Conservation (phyloP, 2,329 filamentous ascomycete genomes). For the Neofusicoccum umdonicola region DNA sequence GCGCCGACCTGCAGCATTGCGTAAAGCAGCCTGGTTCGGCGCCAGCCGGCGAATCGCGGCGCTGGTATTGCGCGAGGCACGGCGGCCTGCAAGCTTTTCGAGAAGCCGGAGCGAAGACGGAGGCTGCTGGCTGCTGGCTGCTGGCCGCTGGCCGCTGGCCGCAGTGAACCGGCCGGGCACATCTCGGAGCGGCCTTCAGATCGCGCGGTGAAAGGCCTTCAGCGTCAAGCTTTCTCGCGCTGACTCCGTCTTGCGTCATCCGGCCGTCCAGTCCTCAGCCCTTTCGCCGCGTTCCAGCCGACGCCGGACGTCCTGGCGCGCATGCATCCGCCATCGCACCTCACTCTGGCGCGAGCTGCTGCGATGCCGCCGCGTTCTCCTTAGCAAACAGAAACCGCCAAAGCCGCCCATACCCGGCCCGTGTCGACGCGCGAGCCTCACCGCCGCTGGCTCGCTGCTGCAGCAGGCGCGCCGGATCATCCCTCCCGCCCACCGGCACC, state of each 20-base stretch:
- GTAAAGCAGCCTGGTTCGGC: neutral
- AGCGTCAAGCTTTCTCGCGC: neutral
- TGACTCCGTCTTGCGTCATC: neutral
- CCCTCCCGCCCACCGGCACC: slow-evolving; percentile 10
- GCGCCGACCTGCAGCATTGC: neutral
- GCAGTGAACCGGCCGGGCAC: neutral
- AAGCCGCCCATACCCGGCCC: slow-evolving; percentile 7
- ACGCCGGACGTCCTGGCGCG: neutral
- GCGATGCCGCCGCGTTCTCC: neutral
- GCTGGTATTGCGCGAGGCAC: no score
- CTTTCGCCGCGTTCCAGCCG: neutral
- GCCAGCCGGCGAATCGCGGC: no score
- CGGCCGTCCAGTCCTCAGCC: slow-evolving; percentile 1
- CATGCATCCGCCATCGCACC: slow-evolving; percentile 3
- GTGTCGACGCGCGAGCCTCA: slow-evolving; percentile 8
- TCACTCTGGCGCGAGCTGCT: slow-evolving; percentile 11
- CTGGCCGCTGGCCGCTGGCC: no score
- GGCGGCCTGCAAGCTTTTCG: no score
- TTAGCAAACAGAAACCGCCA: neutral
- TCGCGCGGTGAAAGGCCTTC: neutral
- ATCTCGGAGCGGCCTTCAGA: neutral
- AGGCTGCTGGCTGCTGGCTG: neutral
- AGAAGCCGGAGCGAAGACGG: neutral
- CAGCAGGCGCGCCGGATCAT: slow-evolving; percentile 9
- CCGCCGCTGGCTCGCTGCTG: neutral